Base-by-base conservation (phyloP, 257 asterid genomes). In the Osmanthus fragrans region DNA sequence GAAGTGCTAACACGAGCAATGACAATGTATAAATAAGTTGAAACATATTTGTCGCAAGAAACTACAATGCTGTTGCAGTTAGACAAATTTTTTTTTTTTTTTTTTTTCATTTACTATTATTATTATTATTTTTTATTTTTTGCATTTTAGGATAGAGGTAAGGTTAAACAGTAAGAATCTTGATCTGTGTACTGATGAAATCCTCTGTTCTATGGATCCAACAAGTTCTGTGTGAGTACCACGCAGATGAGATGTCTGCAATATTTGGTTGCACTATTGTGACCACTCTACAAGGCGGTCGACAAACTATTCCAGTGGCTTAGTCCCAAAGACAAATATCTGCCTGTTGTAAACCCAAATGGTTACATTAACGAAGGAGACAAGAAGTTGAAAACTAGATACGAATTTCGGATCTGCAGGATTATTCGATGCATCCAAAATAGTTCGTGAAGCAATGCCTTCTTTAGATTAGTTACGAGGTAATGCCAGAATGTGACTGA, bases 321-420 rank as follows among this genome's bases (percentile, higher is more conserved):
- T 88, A 3, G 90, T 93, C 79, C 99, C 99, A 89, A 96, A 96
- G 77, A 89, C 86, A 83, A 92, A 96, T 96, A 96, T 93, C 99
- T 93, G 88, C 83, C 78, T 72, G 72, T 64, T 30, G 81, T 49
- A 84, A 74, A 73, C 2, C 45, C 45, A 30, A 34, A 68, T 74
- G 77, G 86, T 39, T 77, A 74, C 42, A 15, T 37, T 33, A 71
- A 83, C 39, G 40, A 27, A 56, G 51, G 70, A 60, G 68, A 74
- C 75, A 47, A 80, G 18, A 67, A 27, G 58, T 18, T 58, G 13
- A 58, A 58, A 58, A 58, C 3, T 39, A 19, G 39, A 39, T 54
- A 58, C 64, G 80, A 96, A 98, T 83, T 91, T 96, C 66, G 98
- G 89, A 88, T 96, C 98, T 27, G 95, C 83, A 47, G 98, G 98